These are phyloP conservation scores for Triticum turgidum DNA, from an alignment of 176 grass and related monocot genomes.

Conservation along the genomic window DNA sequence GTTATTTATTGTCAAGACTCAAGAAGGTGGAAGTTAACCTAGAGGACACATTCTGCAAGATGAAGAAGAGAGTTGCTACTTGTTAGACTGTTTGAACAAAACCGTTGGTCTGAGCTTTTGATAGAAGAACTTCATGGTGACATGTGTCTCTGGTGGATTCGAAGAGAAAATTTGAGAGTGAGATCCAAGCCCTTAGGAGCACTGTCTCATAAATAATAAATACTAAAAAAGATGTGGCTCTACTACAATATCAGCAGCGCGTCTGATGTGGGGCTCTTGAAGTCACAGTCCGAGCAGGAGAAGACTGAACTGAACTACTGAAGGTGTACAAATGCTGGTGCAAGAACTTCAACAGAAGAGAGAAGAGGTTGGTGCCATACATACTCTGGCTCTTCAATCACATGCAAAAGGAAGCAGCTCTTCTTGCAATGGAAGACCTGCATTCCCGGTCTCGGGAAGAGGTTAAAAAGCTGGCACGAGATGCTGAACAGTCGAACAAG, in stretches of 20 bases:
- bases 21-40: constrained; percentile 43
- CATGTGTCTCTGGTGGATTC: constrained; percentile 15
- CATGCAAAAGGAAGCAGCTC: constrained; percentile 23
- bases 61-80: constrained; percentile 38
- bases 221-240: neutral
- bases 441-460: constrained; percentile 29
- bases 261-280: constrained; percentile 15
- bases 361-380: constrained; percentile 15
- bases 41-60: constrained; percentile 38
- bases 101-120: constrained; percentile 22
- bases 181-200: constrained; percentile 36
- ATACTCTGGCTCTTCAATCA: constrained; percentile 6
- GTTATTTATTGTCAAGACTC: constrained; percentile 35
- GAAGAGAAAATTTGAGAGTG: constrained; percentile 45
- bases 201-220: constrained; percentile 8
- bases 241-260: constrained; percentile 5
- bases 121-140: constrained; percentile 36
- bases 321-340: constrained; percentile 24
- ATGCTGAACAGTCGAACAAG: constrained; percentile 22
- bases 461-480: constrained; percentile 17
- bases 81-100: constrained; percentile 32
- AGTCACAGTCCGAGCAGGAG: constrained; percentile 23
- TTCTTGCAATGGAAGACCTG: constrained; percentile 18
- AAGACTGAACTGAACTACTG: constrained; percentile 15
- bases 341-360: constrained; percentile 35